These are phyloP conservation scores for Musa beccarii DNA, from an alignment of 176 grass and related monocot species.

Conservation along the genomic window DNA sequence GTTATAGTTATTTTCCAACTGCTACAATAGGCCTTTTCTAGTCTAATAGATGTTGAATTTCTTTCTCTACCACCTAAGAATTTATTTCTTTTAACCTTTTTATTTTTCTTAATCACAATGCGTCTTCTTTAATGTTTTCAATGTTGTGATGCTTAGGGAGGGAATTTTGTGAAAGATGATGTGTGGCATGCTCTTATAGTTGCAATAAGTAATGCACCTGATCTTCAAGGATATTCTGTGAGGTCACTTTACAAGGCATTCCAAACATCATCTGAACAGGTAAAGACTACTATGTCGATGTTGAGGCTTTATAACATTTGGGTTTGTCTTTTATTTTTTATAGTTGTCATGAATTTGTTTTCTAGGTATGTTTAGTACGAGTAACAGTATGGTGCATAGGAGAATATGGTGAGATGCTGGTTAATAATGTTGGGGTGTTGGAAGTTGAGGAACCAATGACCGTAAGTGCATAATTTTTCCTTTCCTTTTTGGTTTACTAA, in stretches of 20 bases:
- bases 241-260: slow-evolving; percentile 77
- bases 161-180: slow-evolving; percentile 89
- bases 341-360: slow-evolving; percentile 19
- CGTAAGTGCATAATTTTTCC: slow-evolving; percentile 37
- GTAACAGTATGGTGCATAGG: slow-evolving; percentile 96
- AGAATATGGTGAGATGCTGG: slow-evolving; percentile 98
- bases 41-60: no score
- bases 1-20: background rate
- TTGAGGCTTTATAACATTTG: background rate
- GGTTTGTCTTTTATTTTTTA: slow-evolving; percentile 18
- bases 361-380: slow-evolving; percentile 91
- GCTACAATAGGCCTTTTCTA: background rate
- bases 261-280: slow-evolving; percentile 61
- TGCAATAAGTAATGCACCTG: slow-evolving; percentile 81
- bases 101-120: background rate
- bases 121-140: no score
- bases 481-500: background rate
- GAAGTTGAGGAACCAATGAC: slow-evolving; percentile 77
- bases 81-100: background rate
- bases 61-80: no score
- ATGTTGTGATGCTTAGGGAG: slow-evolving; percentile 43
- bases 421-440: slow-evolving; percentile 71
- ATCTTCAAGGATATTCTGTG: slow-evolving; percentile 95
- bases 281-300: slow-evolving; percentile 30
- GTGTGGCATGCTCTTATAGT: slow-evolving; percentile 93